Evolutionary conservation across 148 eudicot species (phyloP), one percentile per base, ranked within the genome.

Genomic region (Nyssa sinensis): DNA sequence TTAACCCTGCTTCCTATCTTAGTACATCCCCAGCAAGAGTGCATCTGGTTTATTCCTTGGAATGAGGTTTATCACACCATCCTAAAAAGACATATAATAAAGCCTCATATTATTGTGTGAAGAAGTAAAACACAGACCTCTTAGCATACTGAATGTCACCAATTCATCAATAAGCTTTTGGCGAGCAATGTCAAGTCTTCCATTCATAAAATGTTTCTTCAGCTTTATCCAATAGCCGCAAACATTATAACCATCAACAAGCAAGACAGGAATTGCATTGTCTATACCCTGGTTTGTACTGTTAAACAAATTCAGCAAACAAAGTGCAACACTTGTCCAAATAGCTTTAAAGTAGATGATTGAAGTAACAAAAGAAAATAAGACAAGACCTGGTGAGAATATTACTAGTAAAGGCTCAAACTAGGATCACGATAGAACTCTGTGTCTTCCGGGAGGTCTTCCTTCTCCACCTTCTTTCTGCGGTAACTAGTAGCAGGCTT

Each of bases 191-290:
- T 89, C 93, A 82, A 96, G 98, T 58, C 88, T 83, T 73, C 97
- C 99, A 78, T 55, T 83, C 83, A 84, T 78, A 77, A 96, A 96
- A 89, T 96, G 88, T 77, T 96, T 93, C 87, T 93, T 96, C 81
- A 96, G 81, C 82, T 91, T 96, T 19, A 77, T 77, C 99, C 99
- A 96, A 80, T 88, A 96, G 74, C 99, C 99, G 66, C 99, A 96
- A 58, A 96, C 94, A 78, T 96, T 96, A 77, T 96, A 96, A 47
- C 98, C 99, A 87, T 96, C 99, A 82, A 96, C 98, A 67, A 96
- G 97, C 81, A 96, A 86, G 75, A 96, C 98, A 72, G 99, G 97
- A 70, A 72, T 86, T 74, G 89, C 99, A 69, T 77, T 84, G 62
- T 90, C 93, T 62, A 96, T 11, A 12, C 87, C 93, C 84, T 93